Evolutionary conservation across 257 asterid species (phyloP).

Genomic region (Solanum bulbocastanum): DNA sequence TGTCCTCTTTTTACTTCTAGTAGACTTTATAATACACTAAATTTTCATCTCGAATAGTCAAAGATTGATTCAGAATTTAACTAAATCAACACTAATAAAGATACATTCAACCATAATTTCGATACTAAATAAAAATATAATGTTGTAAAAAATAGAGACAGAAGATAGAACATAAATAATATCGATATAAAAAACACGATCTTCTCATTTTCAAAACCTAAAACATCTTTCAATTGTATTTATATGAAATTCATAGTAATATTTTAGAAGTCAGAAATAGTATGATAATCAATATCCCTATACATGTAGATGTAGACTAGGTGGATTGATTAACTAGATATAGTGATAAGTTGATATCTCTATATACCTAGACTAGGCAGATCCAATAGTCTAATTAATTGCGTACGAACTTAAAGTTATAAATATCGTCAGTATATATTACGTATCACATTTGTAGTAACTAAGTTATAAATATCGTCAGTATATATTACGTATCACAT

Average conservation of each 20-base stretch:
- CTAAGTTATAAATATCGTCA: no score
- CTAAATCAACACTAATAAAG: no score
- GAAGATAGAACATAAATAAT: background rate
- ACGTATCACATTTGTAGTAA: background rate
- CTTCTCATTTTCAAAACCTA: background rate
- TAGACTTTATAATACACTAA: background rate
- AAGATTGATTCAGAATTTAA: background rate
- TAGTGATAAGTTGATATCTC: background rate
- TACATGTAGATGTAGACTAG: background rate
- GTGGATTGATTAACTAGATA: background rate
- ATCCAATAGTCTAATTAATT: background rate
- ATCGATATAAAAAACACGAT: background rate
- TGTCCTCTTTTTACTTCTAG: background rate
- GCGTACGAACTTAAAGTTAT: background rate
- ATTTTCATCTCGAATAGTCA: background rate
- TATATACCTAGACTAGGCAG: background rate
- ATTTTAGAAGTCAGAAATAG: background rate
- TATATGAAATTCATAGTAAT: background rate
- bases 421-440: background rate
- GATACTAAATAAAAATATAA: background rate
- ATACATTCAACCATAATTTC: no score
- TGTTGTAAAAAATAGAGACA: no score
- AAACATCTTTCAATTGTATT: background rate
- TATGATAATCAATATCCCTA: background rate
- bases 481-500: no score